Base-by-base conservation (phyloP, 768 basidiomycete genomes). In the Termitomyces sp. region DNA sequence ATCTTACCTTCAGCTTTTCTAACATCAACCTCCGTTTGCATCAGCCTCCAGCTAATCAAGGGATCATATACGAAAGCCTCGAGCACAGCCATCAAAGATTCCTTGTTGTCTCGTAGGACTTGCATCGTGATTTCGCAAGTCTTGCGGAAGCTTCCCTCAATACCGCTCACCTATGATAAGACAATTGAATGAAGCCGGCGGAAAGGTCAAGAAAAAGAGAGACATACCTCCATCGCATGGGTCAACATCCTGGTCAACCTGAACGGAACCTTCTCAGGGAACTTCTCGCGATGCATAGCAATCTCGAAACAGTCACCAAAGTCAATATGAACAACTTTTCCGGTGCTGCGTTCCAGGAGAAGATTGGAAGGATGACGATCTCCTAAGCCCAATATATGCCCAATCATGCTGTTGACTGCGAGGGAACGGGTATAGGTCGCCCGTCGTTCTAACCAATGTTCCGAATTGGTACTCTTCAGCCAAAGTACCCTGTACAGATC, bases 31-130 rank as follows among this genome's bases (percentile, higher is more conserved):
- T 95, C 92, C 5, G 89, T 83, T 65, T 91, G 90, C 80, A 92
- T 89, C 60, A 97, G 76, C 64, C 95, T 84, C 95, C 95, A 99
- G 66, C 94, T 96, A 77, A 98, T 95, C 56, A 99, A 75, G 12
- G 97, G 97, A 67, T 99, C 97, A 65, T 98, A 98, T 9, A 98
- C 95, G 68, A 99, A 98, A 7, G 97, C 96, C 70, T 99, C 97
- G 29, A 99, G 78, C 19, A 99, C 96, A 5, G 97, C 97, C 92
- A 98, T 94, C 58, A 99, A 77, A n/a, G 95, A 97, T 70, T 99
- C 97, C 73, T 95, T 95, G 75, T 99, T 98, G 57, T 91, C 92
- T 31, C 97, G 89, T 55, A 98, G 75, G 5, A 99, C 97, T 54
- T 84, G 82, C 96, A 99, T 98, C n/a, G 93, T 92, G 57, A 95